These are phyloP conservation scores for Eimeria acervulina DNA, from an alignment of 169 alveolate species.

Conservation along the genomic window DNA sequence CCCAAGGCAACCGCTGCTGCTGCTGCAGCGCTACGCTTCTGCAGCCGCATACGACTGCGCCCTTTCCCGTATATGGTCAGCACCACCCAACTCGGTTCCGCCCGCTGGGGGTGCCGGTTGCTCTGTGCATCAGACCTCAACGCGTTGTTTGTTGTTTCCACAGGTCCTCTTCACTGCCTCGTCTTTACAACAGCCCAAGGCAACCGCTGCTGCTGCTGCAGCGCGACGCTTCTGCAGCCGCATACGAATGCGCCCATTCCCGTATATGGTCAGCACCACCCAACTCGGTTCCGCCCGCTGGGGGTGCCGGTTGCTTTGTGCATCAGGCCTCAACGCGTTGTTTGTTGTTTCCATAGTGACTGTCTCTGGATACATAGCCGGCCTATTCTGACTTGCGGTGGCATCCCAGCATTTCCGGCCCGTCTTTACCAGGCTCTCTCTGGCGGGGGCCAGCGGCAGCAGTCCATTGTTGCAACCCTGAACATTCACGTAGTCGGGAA, in stretches of 20 bases:
- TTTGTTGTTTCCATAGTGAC: background rate
- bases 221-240: conserved; percentile 36
- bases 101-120: background rate
- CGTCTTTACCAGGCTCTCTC: background rate
- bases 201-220: conserved; percentile 78
- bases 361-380: background rate
- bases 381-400: background rate
- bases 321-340: background rate
- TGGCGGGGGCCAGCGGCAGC: background rate
- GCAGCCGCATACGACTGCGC: conserved; percentile 35
- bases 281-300: background rate
- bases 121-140: background rate
- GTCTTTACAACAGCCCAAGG: conserved; percentile 82
- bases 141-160: background rate
- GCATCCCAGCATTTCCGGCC: background rate
- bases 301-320: background rate
- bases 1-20: conserved; percentile 81
- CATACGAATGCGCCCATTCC: conserved; percentile 47
- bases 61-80: conserved; percentile 65
- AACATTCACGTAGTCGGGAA: background rate
- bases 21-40: conserved; percentile 51
- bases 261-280: conserved; percentile 51
- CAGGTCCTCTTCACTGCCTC: conserved; percentile 97
- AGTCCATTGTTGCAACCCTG: background rate
- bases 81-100: background rate